Evolutionary conservation across 1,139 yeast genomes (phyloP).

Genomic region (Geotrichum phurueaensis): DNA sequence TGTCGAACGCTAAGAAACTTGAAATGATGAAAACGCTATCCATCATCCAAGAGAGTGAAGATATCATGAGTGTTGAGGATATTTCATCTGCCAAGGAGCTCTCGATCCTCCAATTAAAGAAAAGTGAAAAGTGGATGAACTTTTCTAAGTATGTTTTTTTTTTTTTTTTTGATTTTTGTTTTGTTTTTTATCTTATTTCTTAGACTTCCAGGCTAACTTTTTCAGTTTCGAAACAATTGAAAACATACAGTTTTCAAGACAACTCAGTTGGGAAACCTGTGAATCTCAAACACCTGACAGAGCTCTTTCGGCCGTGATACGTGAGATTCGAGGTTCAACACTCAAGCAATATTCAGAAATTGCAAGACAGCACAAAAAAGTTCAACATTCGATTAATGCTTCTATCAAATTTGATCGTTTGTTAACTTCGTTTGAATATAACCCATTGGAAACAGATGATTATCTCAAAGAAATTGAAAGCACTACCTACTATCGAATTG

Average conservation of each 20-base stretch:
- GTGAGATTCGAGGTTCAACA: slow-evolving; percentile 10
- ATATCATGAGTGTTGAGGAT: slow-evolving; percentile 6
- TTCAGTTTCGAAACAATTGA: slow-evolving; percentile 19
- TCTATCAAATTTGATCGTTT: slow-evolving; percentile 5
- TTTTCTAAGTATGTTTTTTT: slow-evolving; percentile 7
- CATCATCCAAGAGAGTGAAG: slow-evolving; percentile 16
- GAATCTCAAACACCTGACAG: slow-evolving; percentile 5
- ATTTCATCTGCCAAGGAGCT: not conserved
- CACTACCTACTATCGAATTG: not conserved
- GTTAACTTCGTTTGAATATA: not conserved
- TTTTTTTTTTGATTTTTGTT: not conserved
- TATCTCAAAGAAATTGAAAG: not conserved
- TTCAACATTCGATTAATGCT: slow-evolving; percentile 12
- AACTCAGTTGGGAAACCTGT: slow-evolving; percentile 21
- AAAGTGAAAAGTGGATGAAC: slow-evolving; percentile 9
- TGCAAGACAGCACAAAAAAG: slow-evolving; percentile 10
- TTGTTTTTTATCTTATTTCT: not conserved
- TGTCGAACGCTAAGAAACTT: not conserved
- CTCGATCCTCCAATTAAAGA: not conserved
- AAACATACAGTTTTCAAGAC: slow-evolving; percentile 24
- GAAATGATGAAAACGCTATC: slow-evolving; percentile 8
- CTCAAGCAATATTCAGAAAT: slow-evolving; percentile 8
- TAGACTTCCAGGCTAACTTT: not conserved
- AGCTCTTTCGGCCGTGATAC: not conserved
- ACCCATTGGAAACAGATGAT: not conserved